Evolutionary conservation across 2,329 filamentous ascomycete species (phyloP).

Genomic region (Zymoseptoria tritici): DNA sequence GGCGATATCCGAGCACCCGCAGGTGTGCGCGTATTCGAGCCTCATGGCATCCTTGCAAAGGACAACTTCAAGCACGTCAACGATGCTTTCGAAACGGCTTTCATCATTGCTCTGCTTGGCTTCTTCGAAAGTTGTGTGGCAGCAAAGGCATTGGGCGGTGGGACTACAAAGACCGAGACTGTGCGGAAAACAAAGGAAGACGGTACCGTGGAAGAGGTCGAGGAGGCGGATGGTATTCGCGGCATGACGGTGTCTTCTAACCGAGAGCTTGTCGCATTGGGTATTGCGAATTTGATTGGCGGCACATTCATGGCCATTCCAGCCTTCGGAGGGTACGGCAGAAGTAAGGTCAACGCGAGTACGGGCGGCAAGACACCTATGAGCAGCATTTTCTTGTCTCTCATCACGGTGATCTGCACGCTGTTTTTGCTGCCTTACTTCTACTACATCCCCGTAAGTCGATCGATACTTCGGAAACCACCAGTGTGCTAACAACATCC

Average conservation of each 20-base stretch:
- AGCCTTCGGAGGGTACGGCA: slow-evolving; percentile 89
- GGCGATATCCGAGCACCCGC: slow-evolving; percentile 66
- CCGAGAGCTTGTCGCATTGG: slow-evolving; percentile 84
- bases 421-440: slow-evolving; percentile 82
- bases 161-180: slow-evolving; percentile 44
- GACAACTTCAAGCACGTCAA: slow-evolving; percentile 74
- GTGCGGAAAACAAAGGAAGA: slow-evolving; percentile 37
- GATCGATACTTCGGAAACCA: not conserved
- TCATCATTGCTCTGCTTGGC: slow-evolving; percentile 88
- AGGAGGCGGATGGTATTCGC: slow-evolving; percentile 51
- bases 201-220: slow-evolving; percentile 24
- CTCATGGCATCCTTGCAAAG: slow-evolving; percentile 77
- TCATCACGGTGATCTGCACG: slow-evolving; percentile 75
- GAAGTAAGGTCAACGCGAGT: slow-evolving; percentile 89
- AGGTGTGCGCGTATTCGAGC: slow-evolving; percentile 60
- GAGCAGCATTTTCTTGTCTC: slow-evolving; percentile 78
- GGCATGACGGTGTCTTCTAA: slow-evolving; percentile 83
- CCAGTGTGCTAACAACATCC: not conserved
- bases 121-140: slow-evolving; percentile 98
- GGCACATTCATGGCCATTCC: slow-evolving; percentile 89
- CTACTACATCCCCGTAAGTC: slow-evolving; percentile 83
- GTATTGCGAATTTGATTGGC: slow-evolving; percentile 82
- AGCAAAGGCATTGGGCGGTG: slow-evolving; percentile 73
- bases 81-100: slow-evolving; percentile 81
- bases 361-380: slow-evolving; percentile 90